phyloP scores from a whole-genome alignment of 768 basidiomycete genomes.

The Guyanaporus albipodus region DNA sequence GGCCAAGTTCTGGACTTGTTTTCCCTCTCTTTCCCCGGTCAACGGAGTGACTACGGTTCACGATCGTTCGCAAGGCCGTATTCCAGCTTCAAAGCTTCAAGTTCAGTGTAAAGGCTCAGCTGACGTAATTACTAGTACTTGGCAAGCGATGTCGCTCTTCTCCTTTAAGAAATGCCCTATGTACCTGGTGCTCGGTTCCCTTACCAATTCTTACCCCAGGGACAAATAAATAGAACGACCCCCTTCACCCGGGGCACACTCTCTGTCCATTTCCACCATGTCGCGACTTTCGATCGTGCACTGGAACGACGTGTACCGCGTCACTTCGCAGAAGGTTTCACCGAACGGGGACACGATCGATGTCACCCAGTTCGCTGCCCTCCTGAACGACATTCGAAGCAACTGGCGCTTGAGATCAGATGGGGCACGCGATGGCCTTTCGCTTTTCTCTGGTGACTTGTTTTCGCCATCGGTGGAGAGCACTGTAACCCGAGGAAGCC shows the following conservation, averaged over 20 bases:
- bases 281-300: slow-evolving; percentile 49
- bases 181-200: too few species aligned
- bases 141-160: too few species aligned
- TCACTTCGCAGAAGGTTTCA: slow-evolving; percentile 65
- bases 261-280: slow-evolving; percentile 27
- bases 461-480: slow-evolving; percentile 87
- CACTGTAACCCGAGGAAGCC: slow-evolving; percentile 82
- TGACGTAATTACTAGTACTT: too few species aligned
- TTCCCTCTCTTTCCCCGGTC: too few species aligned
- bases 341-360: slow-evolving; percentile 64
- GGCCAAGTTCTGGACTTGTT: too few species aligned
- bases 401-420: slow-evolving; percentile 49
- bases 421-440: slow-evolving; percentile 63
- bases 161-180: too few species aligned
- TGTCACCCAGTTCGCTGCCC: slow-evolving; percentile 79
- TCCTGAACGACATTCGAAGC: slow-evolving; percentile 59
- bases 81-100: too few species aligned
- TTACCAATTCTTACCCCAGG: too few species aligned
- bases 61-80: too few species aligned
- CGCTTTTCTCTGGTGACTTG: slow-evolving; percentile 85
- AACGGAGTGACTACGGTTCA: too few species aligned
- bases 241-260: background rate
- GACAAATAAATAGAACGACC: slow-evolving; percentile 1
- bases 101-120: too few species aligned
- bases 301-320: slow-evolving; percentile 84